Base-by-base conservation (phyloP, 441 rosid genomes). In the Populus hybrid region DNA sequence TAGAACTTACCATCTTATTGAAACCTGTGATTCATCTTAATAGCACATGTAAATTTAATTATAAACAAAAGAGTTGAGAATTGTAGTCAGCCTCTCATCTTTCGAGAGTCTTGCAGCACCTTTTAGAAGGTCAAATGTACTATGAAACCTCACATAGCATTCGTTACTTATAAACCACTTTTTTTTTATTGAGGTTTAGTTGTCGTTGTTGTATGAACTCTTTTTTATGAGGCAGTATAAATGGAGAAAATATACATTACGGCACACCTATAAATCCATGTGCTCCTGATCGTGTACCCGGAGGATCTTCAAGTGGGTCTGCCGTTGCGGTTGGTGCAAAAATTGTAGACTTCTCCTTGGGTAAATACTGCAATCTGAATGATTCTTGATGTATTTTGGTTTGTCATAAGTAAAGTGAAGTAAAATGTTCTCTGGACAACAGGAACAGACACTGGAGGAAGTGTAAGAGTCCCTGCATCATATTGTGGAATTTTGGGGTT, bases 241-340 rank as follows among this genome's bases (percentile, higher is more conserved):
- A 91, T 72, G 99, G 98, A 74, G 98, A 94, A 87, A 96, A 96
- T 84, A 81, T 69, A 38, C 98, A 96, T 76, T 93, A 94, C 29
- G 98, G 98, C 68, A 93, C 99, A 38, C 99, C 99, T 31, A 79
- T n/a, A 74, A 96, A 96, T 83, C 98, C 98, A 33, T 83, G 90
- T 87, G 94, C 97, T 81, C 85, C 82, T 0, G 92, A 86, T 77
- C 85, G 92, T 9, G 92, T 91, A 18, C 99, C 98, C 35, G 98
- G 98, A 26, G 99, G 99, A 82, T 96, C 99, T 68, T 96, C 98
- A 11, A 96, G 98, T 82, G 98, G 98, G 65, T 94, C 98, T 77
- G 98, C 98, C 26, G 99, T 93, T 70, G 95, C 94, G 35, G 98
- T 94, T 33, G 93, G 87, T 14, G 98, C 98, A 74, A 84, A 26